A percentile compares a stretch with the other conserved stretches of the same genome.
Conservation (phyloP, 495 filamentous ascomycete genomes). For the Diplogelasinospora grovesii region DNA sequence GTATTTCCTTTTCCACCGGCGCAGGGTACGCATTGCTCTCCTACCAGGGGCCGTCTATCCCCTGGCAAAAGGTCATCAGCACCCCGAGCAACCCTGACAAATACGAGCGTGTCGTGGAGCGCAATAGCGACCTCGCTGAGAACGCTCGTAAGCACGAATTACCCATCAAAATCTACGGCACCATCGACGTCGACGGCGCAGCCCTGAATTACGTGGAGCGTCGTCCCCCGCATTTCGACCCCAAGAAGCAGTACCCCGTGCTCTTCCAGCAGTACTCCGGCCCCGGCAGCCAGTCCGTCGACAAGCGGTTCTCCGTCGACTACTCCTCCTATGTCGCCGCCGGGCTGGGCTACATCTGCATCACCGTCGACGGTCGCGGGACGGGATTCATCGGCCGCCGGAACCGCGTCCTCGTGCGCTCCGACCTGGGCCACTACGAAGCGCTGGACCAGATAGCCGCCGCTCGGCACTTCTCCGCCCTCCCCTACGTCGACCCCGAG, state of each 20-base stretch:
- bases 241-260: constrained; percentile 81
- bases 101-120: constrained; percentile 66
- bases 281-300: constrained; percentile 79
- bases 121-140: constrained; percentile 62
- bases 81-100: constrained; percentile 60
- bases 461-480: constrained; percentile 76
- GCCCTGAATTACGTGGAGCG: constrained; percentile 87
- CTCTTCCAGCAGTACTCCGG: constrained; percentile 91
- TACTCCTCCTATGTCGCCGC: constrained; percentile 89
- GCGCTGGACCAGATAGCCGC: constrained; percentile 85
- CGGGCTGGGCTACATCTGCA: constrained; percentile 84
- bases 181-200: constrained; percentile 59
- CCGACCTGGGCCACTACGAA: constrained; percentile 79
- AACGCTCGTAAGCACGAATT: constrained; percentile 71
- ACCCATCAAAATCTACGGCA: constrained; percentile 78
- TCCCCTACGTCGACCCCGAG: constrained; percentile 74
- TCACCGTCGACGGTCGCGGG: constrained; percentile 89
- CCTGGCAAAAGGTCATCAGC: constrained; percentile 86
- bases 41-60: constrained; percentile 79
- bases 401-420: constrained; percentile 73
- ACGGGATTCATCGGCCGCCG: constrained; percentile 86
- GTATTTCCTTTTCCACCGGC: constrained; percentile 75
- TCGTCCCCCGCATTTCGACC: constrained; percentile 83
- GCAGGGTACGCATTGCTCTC: constrained; percentile 75
- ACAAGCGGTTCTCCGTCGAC: constrained; percentile 75